Evolutionary conservation across 805 yeast species (phyloP), one percentile per base, ranked within the genome.

Genomic region (Kazachstania psychrophila): DNA sequence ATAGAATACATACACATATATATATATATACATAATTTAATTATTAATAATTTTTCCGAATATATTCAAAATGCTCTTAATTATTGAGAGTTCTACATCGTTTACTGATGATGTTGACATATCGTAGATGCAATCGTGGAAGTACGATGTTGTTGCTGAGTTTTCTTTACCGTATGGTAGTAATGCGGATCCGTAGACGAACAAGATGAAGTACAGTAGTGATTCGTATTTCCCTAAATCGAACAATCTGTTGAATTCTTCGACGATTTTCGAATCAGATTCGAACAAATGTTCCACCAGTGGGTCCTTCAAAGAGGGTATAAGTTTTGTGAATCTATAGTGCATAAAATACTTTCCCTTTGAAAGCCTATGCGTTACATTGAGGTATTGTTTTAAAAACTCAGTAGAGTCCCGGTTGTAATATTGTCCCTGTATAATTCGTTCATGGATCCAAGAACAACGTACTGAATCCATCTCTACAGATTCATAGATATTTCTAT

Each of bases 401-500:
- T n/a, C n/a, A n/a, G n/a, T n/a, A n/a, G n/a, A n/a, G n/a, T n/a
- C n/a, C n/a, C n/a, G n/a, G n/a, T n/a, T n/a, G n/a, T n/a, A n/a
- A n/a, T n/a, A n/a, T n/a, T n/a, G n/a, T n/a, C n/a, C n/a, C n/a
- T n/a, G n/a, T n/a, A n/a, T n/a, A n/a, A n/a, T n/a, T n/a, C n/a
- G n/a, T n/a, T n/a, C n/a, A n/a, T 11, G 34, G 7, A 17, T 22
- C 23, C 18, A 39, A 13, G 22, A 39, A 31, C 57, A 51, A 52
- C 48, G 42, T 1, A 23, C 13, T 1, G 40, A n/a, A 17, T 48
- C 43, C 23, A 45, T 44, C 13, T 41, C 45, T 8, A 41, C 22
- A 5, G 54, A 47, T 13, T 50, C 49, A 38, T 40, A 58, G 10
- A 56, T 25, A 13, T 51, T 54, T 20, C 54, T 44, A 33, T 58